Evolutionary conservation across 2,329 filamentous ascomycete genomes (phyloP).

Genomic region (Juglanconis sp.): DNA sequence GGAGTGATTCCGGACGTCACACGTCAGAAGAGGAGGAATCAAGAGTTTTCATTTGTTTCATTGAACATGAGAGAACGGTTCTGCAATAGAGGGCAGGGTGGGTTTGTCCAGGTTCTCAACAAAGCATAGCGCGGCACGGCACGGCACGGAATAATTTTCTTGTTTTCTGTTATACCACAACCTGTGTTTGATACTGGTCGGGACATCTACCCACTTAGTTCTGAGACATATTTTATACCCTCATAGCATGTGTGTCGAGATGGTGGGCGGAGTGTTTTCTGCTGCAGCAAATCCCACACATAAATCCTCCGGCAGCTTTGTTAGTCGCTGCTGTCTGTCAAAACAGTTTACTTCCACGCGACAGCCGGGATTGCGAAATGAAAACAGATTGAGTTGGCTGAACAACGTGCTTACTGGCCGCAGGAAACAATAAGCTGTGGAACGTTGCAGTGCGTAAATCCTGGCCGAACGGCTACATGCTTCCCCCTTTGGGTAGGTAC

Average conservation of each 20-base stretch:
- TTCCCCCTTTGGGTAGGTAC: background rate
- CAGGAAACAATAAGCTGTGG: background rate
- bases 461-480: background rate
- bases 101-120: background rate
- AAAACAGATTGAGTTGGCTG: background rate
- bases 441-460: background rate
- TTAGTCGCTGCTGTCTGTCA: background rate
- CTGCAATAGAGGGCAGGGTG: constrained; percentile 1
- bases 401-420: background rate
- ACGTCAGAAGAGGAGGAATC: background rate
- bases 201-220: background rate
- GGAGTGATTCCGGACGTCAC: constrained; percentile 28
- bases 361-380: background rate
- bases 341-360: background rate
- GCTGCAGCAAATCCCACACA: background rate
- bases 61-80: background rate
- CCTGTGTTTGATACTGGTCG: background rate
- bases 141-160: constrained; percentile 1
- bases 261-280: background rate
- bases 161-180: background rate
- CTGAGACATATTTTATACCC: background rate
- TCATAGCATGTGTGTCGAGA: background rate
- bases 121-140: constrained; percentile 13
- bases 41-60: background rate
- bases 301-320: background rate